These are phyloP conservation scores for Davidsoniella virescens DNA, from an alignment of 2,329 filamentous ascomycete species.

Conservation along the genomic window DNA sequence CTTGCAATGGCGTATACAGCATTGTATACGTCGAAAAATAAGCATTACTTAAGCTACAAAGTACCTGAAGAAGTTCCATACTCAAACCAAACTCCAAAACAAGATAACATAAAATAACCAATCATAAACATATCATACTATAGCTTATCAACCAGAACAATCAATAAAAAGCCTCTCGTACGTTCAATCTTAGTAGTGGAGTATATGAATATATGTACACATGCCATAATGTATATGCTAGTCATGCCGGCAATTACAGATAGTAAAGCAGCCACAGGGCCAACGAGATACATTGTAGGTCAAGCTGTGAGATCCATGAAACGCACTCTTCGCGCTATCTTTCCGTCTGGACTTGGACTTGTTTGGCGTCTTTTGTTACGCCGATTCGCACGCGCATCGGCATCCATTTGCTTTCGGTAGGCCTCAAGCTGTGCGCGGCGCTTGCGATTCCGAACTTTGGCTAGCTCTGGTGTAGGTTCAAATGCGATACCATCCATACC, in stretches of 20 bases:
- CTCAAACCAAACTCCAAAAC: background rate
- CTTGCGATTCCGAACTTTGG: constrained; percentile 38
- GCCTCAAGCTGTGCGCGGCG: constrained; percentile 45
- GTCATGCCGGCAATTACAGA: background rate
- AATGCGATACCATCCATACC: constrained; percentile 55
- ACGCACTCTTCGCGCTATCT: constrained; percentile 6
- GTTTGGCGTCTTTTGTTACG: constrained; percentile 11
- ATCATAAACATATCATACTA: background rate
- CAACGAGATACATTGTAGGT: background rate
- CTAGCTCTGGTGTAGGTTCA: constrained; percentile 44
- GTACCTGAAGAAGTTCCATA: background rate
- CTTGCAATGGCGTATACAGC: background rate
- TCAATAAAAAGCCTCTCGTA: background rate
- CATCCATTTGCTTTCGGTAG: constrained; percentile 44
- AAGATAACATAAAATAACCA: background rate
- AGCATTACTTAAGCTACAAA: background rate
- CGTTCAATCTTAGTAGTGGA: background rate
- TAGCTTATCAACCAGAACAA: background rate
- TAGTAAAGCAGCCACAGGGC: background rate
- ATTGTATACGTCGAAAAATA: background rate
- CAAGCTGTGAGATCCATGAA: constrained; percentile 5
- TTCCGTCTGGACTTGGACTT: background rate
- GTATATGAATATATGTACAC: too few species aligned
- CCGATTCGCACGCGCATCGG: constrained; percentile 35
- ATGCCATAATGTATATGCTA: background rate